Conservation (phyloP, 73 alveolate species). For the Tetrahymena borealis region DNA sequence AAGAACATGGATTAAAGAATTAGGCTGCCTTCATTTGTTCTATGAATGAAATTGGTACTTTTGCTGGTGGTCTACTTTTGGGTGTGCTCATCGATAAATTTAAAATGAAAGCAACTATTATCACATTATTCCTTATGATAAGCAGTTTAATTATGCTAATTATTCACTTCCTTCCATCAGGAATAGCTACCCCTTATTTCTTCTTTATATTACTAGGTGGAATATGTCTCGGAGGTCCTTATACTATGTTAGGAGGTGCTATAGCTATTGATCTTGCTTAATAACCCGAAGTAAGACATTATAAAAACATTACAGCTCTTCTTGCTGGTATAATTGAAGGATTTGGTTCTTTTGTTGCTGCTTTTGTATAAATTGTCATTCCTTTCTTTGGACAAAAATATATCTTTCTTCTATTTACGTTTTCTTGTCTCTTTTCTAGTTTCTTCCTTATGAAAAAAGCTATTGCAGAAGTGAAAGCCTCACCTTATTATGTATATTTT, state of each 20-base stretch:
- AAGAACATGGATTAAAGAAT: background rate
- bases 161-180: background rate
- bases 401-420: background rate
- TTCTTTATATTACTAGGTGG: background rate
- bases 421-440: background rate
- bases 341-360: background rate
- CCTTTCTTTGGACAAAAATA: background rate
- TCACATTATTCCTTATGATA: background rate
- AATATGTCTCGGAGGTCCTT: background rate
- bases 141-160: background rate
- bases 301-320: background rate
- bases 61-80: background rate
- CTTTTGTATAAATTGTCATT: background rate
- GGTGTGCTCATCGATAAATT: background rate
- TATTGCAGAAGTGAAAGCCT: background rate
- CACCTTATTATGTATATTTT: background rate
- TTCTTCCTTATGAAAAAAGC: background rate
- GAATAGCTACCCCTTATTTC: background rate
- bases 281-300: background rate
- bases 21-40: background rate
- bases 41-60: background rate
- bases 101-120: background rate
- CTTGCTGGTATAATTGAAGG: background rate
- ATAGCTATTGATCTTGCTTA: background rate
- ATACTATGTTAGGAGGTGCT: background rate